Evolutionary conservation across 306 rosid species (phyloP), one percentile per base, ranked within the genome.

Genomic region (Fragaria vesca): DNA sequence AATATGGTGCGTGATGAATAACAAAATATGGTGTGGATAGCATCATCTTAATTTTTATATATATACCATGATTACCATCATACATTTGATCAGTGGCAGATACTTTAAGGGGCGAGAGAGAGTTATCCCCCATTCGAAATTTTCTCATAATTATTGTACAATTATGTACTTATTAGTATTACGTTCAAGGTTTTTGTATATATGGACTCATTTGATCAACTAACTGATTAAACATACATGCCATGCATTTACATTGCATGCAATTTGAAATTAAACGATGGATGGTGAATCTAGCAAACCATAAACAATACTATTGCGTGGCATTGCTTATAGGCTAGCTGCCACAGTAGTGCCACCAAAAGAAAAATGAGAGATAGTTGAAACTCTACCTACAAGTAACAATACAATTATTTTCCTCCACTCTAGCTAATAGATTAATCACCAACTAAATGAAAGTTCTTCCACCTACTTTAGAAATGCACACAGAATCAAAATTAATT

Each of bases 371-470:
- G 45, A 34, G 20, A 34, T 7, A 63, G 69, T 63, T 63, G 69
- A 32, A 63, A 63, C 69, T 63, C 69, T 63, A 63, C 69, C 69
- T 32, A 63, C 16, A 32, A 30, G 69, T 63, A 63, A 63, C 45
- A 28, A 28, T 30, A 16, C 16, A 0, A 36, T 66, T 66, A 36
- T 16, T 36, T 17, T 17, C 71, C 40, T 66, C 13, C 42, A 18
- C 5, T 9, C 17, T 32, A 16, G 21, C 36, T 30, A 15, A 34
- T 7, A 17, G n/a, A 65, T 66, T 18, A 17, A 63, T 4, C 69
- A 30, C 43, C 16, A 16, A 63, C 69, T 32, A 63, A 63, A 32
- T 42, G 11, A 16, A 71, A 72, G 60, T 32, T 51, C 48, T 6
- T 72, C 24, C 76, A 72, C 63, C 75, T n/a, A 71, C 32, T 24